A percentile compares a stretch with the other conserved stretches of the same genome.
These are phyloP conservation scores for Lentinula novae-zelandiae DNA, from an alignment of 1,284 basidiomycete species.

Conservation along the genomic window DNA sequence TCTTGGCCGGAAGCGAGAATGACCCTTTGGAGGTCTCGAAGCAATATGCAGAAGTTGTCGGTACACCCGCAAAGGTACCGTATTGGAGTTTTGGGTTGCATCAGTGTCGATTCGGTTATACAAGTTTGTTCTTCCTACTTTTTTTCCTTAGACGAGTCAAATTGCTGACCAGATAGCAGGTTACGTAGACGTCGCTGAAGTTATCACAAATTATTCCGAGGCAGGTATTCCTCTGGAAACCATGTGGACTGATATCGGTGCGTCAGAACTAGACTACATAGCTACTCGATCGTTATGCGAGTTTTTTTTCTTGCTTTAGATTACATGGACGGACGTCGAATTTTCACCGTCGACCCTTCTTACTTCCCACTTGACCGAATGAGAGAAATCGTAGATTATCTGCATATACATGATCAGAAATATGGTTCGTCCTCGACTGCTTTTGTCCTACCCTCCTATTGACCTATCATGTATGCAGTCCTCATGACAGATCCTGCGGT, in stretches of 20 bases:
- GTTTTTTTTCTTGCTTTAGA: slow-evolving; percentile 35
- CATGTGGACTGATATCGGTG: slow-evolving; percentile 77
- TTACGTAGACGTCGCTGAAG: slow-evolving; percentile 56
- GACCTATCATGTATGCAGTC: slow-evolving; percentile 32
- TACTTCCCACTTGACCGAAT: slow-evolving; percentile 64
- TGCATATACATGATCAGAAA: slow-evolving; percentile 57
- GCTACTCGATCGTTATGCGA: background rate
- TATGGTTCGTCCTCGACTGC: slow-evolving; percentile 38
- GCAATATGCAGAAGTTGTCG: slow-evolving; percentile 65
- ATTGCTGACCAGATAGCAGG: slow-evolving; percentile 30
- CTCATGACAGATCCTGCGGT: slow-evolving; percentile 77
- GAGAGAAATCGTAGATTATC: slow-evolving; percentile 58
- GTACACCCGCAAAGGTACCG: slow-evolving; percentile 61
- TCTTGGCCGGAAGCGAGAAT: slow-evolving; percentile 62
- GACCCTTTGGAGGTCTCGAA: slow-evolving; percentile 57
- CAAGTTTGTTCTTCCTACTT: slow-evolving; percentile 32
- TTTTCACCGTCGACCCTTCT: slow-evolving; percentile 66
- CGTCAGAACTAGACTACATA: slow-evolving; percentile 1
- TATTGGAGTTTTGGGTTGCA: slow-evolving; percentile 72
- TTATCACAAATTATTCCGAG: slow-evolving; percentile 56
- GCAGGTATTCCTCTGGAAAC: slow-evolving; percentile 67
- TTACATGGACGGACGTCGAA: slow-evolving; percentile 66
- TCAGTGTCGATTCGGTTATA: slow-evolving; percentile 69
- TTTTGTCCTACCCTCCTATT: background rate
- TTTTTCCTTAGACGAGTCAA: background rate